Evolutionary conservation across 768 basidiomycete species (phyloP).

Genomic region (Tulasnella sp.): DNA sequence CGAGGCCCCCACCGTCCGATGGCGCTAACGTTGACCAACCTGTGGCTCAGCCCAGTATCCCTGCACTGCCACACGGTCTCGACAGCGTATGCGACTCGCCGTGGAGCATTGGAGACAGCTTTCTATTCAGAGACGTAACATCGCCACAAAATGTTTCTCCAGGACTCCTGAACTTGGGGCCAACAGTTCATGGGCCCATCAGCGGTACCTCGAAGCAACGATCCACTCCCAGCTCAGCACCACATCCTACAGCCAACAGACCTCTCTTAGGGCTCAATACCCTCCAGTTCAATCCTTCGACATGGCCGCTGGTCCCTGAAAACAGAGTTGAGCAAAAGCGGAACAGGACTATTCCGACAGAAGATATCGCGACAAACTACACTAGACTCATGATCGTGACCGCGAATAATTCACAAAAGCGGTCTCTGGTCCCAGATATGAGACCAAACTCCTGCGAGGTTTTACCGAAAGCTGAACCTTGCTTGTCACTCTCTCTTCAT

Average conservation of each 20-base stretch:
- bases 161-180: too few species aligned
- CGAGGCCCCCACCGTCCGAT: background rate
- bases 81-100: too few species aligned
- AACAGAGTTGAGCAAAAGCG: background rate
- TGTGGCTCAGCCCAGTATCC: background rate
- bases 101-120: too few species aligned
- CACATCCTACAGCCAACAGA: background rate
- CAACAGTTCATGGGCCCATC: background rate
- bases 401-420: background rate
- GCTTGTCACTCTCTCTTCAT: background rate
- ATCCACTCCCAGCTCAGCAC: background rate
- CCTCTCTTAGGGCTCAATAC: background rate
- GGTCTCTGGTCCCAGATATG: background rate
- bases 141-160: too few species aligned
- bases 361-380: background rate
- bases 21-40: background rate
- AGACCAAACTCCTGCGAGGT: too few species aligned
- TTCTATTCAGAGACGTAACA: too few species aligned
- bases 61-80: too few species aligned
- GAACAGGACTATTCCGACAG: background rate
- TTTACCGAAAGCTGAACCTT: background rate
- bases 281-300: background rate
- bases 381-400: background rate
- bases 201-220: background rate
- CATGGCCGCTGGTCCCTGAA: background rate